A percentile compares a stretch with the other conserved stretches of the same genome.
Evolutionary conservation across 768 basidiomycete genomes (phyloP).

Genomic region (Lenzites betulinus): DNA sequence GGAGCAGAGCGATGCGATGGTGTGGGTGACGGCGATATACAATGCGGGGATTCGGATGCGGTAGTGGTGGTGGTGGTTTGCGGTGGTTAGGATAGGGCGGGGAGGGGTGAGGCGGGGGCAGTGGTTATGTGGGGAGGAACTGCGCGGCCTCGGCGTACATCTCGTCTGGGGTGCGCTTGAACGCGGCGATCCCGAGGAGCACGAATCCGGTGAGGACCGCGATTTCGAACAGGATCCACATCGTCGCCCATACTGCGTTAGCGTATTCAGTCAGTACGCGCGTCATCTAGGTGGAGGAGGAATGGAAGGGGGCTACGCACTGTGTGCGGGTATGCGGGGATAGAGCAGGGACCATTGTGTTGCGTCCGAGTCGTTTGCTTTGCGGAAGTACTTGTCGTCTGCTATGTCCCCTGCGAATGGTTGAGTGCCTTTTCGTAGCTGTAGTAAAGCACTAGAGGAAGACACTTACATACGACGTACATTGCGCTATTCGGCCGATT

Average conservation of each 20-base stretch:
- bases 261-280: no score
- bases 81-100: no score
- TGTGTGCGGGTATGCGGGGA: slow-evolving; percentile 68
- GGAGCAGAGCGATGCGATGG: not conserved
- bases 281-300: no score
- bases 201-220: slow-evolving; percentile 76
- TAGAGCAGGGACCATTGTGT: slow-evolving; percentile 84
- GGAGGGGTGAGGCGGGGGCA: not conserved
- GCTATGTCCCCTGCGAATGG: slow-evolving; percentile 77
- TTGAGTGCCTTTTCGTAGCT: not conserved
- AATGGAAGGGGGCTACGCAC: slow-evolving; percentile 41
- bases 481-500: slow-evolving; percentile 73
- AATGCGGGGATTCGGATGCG: not conserved
- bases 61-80: not conserved
- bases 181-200: slow-evolving; percentile 78
- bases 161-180: slow-evolving; percentile 67
- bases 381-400: slow-evolving; percentile 94
- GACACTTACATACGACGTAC: slow-evolving; percentile 79
- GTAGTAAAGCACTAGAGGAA: not conserved
- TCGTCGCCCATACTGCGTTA: slow-evolving; percentile 79
- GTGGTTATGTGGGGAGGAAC: slow-evolving; percentile 60
- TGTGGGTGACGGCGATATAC: not conserved
- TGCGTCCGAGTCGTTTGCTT: slow-evolving; percentile 90
- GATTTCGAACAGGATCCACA: slow-evolving; percentile 84
- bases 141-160: slow-evolving; percentile 73